These are phyloP conservation scores for Asterophora lycoperdoides DNA, from an alignment of 768 basidiomycete species.

Conservation along the genomic window DNA sequence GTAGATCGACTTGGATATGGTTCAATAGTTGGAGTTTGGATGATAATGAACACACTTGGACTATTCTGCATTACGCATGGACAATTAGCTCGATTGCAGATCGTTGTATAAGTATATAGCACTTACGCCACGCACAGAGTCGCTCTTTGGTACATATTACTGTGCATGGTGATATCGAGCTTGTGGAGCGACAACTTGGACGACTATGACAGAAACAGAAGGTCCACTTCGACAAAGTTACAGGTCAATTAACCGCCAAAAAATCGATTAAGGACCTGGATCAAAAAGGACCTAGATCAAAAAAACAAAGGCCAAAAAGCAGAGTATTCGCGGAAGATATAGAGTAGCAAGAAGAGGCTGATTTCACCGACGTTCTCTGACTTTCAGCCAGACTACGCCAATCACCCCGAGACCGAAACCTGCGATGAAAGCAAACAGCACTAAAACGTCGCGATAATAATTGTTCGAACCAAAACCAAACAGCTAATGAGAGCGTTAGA, in stretches of 20 bases:
- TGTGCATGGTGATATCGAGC: neutral
- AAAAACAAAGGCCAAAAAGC: neutral
- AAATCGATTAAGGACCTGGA: too few species aligned
- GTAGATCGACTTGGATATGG: too few species aligned
- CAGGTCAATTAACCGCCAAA: too few species aligned
- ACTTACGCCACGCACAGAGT: neutral
- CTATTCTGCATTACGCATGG: conserved; percentile 2
- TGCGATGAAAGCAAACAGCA: conserved; percentile 81
- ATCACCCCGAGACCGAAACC: conserved; percentile 76
- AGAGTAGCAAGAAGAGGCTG: neutral
- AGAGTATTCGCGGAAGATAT: neutral
- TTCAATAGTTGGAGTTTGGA: neutral
- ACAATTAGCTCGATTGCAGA: conserved; percentile 8
- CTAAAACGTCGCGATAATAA: conserved; percentile 88
- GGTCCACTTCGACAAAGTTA: too few species aligned
- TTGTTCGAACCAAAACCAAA: conserved; percentile 82
- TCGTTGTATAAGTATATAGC: neutral
- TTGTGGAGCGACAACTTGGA: too few species aligned
- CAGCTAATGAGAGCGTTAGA: conserved; percentile 38
- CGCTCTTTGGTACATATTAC: neutral
- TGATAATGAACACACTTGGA: conserved; percentile 2
- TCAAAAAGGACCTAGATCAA: neutral
- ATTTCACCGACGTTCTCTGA: conserved; percentile 66
- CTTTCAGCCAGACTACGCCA: conserved; percentile 68
- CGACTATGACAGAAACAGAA: neutral